A percentile compares a stretch with the other conserved stretches of the same genome.
phyloP scores from a whole-genome alignment of 768 basidiomycete genomes.

The Leccinellum luteum region DNA sequence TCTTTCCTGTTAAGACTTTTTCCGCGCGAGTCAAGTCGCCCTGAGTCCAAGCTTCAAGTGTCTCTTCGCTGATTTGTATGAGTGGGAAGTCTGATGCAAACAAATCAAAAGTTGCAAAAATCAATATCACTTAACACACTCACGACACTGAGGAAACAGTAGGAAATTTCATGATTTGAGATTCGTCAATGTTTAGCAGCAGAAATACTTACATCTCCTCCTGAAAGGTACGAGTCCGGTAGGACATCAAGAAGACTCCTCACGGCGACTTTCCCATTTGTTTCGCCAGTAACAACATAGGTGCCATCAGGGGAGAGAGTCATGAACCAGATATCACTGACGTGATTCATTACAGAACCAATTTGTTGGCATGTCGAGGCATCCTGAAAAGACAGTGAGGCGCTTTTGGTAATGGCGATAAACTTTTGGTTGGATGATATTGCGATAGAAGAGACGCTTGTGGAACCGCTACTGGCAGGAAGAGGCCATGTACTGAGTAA shows the following conservation, averaged over 20 bases:
- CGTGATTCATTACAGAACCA: too few species aligned
- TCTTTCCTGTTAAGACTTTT: background rate
- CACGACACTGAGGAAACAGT: background rate
- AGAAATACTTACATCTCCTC: background rate
- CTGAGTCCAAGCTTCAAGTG: background rate
- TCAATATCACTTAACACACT: background rate
- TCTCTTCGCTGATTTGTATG: background rate
- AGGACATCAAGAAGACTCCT: background rate
- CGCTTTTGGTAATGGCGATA: too few species aligned
- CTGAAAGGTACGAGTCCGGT: background rate
- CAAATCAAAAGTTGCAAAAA: background rate
- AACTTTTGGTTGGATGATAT: too few species aligned
- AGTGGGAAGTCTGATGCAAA: background rate
- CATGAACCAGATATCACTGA: background rate
- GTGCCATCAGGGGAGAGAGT: background rate
- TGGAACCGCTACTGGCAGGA: too few species aligned
- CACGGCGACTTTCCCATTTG: background rate
- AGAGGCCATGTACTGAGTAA: too few species aligned
- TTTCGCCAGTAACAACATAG: background rate
- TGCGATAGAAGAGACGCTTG: too few species aligned
- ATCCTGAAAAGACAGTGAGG: too few species aligned
- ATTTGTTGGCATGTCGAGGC: too few species aligned
- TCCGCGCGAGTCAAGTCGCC: background rate
- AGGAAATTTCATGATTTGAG: background rate
- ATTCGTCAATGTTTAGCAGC: background rate